A percentile compares a stretch with the other conserved stretches of the same genome.
Evolutionary conservation across 2,329 filamentous ascomycete genomes (phyloP).

Genomic region (Cercospora canescens): DNA sequence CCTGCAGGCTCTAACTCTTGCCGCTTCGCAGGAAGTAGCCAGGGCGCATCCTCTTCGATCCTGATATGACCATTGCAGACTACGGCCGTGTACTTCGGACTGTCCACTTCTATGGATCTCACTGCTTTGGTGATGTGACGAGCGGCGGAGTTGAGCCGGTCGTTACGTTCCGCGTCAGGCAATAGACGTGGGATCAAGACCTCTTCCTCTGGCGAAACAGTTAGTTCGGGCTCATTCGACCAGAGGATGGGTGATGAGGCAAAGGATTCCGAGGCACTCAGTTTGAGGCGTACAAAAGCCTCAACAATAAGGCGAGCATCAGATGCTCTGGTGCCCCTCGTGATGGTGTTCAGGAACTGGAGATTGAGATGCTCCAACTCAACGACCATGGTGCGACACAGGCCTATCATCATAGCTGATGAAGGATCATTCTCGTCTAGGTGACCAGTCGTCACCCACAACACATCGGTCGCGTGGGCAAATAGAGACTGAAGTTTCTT

Average conservation of each 20-base stretch:
- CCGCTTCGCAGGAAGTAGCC: slow-evolving; percentile 9
- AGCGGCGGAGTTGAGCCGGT: slow-evolving; percentile 29
- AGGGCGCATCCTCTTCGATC: slow-evolving; percentile 17
- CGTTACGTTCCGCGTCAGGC: slow-evolving; percentile 26
- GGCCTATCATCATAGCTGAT: slow-evolving; percentile 23
- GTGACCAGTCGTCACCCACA: slow-evolving; percentile 21
- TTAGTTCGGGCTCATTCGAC: slow-evolving; percentile 26
- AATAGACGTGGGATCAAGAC: slow-evolving; percentile 24
- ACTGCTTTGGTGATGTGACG: slow-evolving; percentile 24
- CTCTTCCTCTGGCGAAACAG: slow-evolving; percentile 17
- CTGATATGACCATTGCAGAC: slow-evolving; percentile 7
- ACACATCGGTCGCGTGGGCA: slow-evolving; percentile 14
- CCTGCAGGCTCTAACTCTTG: not conserved
- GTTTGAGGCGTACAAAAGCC: slow-evolving; percentile 16
- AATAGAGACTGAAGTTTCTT: slow-evolving; percentile 20
- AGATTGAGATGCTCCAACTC: slow-evolving; percentile 21
- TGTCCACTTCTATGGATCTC: not conserved
- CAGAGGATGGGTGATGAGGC: slow-evolving; percentile 13
- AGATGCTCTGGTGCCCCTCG: not conserved
- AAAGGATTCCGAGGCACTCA: slow-evolving; percentile 16
- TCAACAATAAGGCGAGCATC: slow-evolving; percentile 20
- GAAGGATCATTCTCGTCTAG: slow-evolving; percentile 16
- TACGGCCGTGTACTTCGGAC: slow-evolving; percentile 14
- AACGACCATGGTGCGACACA: slow-evolving; percentile 21
- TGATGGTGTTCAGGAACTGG: slow-evolving; percentile 21